phyloP scores from a whole-genome alignment of 2,329 filamentous ascomycete genomes.

The Rhinocladiella mackenziei region DNA sequence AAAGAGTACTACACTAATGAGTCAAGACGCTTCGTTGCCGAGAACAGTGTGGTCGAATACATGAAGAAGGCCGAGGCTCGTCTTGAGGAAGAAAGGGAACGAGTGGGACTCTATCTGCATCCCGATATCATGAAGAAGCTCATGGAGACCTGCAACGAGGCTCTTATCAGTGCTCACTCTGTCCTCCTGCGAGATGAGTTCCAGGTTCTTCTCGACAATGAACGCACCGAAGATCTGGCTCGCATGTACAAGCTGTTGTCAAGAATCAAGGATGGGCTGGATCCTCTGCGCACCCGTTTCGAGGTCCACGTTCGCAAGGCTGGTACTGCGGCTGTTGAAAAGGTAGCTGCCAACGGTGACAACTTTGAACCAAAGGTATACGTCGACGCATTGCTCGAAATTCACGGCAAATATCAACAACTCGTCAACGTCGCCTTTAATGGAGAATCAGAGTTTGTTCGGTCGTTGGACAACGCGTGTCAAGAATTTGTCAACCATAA shows the following conservation, averaged over 20 bases:
- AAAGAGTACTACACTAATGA: slow-evolving; percentile 83
- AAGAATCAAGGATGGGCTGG: slow-evolving; percentile 83
- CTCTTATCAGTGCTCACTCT: slow-evolving; percentile 85
- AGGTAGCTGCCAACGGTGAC: slow-evolving; percentile 82
- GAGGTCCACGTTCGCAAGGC: slow-evolving; percentile 90
- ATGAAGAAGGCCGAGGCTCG: slow-evolving; percentile 98
- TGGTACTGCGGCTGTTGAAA: slow-evolving; percentile 81
- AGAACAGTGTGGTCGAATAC: slow-evolving; percentile 97
- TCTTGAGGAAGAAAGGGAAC: slow-evolving; percentile 87
- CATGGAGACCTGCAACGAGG: slow-evolving; percentile 82
- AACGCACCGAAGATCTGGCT: slow-evolving; percentile 90
- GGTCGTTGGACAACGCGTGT: slow-evolving; percentile 94
- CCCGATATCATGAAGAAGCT: slow-evolving; percentile 79
- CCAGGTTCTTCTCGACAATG: slow-evolving; percentile 85
- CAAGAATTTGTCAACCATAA: slow-evolving; percentile 98
- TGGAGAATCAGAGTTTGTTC: slow-evolving; percentile 93
- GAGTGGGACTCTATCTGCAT: slow-evolving; percentile 86
- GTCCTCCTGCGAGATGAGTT: slow-evolving; percentile 88
- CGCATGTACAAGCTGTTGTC: slow-evolving; percentile 93
- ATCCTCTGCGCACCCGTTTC: slow-evolving; percentile 80
- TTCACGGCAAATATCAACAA: slow-evolving; percentile 87
- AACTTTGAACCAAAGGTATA: slow-evolving; percentile 94
- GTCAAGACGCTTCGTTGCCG: slow-evolving; percentile 88
- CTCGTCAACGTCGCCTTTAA: slow-evolving; percentile 90
- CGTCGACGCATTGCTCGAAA: slow-evolving; percentile 88